Percentiles rank a stretch among this genome's conserved stretches.
Evolutionary conservation across 331 rosid genomes (phyloP).

Genomic region (Quercus tomentella): DNA sequence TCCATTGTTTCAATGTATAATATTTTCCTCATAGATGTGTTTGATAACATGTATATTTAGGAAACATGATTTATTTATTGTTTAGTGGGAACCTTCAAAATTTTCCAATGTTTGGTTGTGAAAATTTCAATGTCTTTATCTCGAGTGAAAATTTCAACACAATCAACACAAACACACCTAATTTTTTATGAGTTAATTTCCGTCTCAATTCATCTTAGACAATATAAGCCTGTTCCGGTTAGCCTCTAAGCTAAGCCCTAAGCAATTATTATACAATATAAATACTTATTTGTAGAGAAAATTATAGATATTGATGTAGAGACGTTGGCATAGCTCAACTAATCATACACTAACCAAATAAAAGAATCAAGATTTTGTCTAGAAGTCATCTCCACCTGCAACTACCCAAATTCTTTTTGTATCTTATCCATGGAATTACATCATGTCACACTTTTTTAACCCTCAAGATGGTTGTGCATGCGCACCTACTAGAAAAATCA

Average conservation of each 20-base stretch:
- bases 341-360: neutral
- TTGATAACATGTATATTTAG: no score
- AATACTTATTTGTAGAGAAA: no score
- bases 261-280: neutral
- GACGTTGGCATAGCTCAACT: conserved; percentile 28
- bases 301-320: neutral
- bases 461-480: neutral
- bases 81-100: no score
- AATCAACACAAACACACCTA: no score
- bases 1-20: no score
- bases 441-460: neutral
- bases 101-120: no score
- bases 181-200: neutral
- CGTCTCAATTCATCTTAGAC: neutral
- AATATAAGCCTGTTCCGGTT: neutral
- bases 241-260: neutral
- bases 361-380: neutral
- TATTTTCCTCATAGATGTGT: no score
- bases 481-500: neutral
- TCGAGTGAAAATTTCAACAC: no score
- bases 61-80: no score
- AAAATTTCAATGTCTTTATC: no score
- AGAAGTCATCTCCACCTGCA: conserved; percentile 10
- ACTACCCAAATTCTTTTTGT: neutral
- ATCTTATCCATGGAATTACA: neutral